These are phyloP conservation scores for Lachnellula suecica DNA, from an alignment of 2,329 filamentous ascomycete genomes.

Conservation along the genomic window DNA sequence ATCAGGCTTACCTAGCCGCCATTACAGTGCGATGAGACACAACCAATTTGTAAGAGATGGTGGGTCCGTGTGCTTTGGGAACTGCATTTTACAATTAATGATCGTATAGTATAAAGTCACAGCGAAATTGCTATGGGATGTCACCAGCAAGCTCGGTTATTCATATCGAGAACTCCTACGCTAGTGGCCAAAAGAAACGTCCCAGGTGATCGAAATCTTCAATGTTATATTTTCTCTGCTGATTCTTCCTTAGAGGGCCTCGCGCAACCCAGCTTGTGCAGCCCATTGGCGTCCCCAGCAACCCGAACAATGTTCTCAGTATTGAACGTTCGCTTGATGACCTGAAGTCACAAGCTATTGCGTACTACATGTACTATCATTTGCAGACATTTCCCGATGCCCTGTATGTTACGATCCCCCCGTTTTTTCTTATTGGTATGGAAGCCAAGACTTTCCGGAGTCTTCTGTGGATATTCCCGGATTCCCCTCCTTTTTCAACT, in stretches of 20 bases:
- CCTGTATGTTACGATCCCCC: too few relatives aligned
- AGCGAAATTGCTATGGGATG: conserved; percentile 22
- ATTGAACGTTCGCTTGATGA: conserved; percentile 21
- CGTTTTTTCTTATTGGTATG: too few relatives aligned
- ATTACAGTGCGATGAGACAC: conserved; percentile 25
- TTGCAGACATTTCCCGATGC: conserved; percentile 18
- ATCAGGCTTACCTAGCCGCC: not conserved
- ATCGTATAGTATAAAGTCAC: conserved; percentile 24
- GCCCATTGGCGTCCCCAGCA: conserved; percentile 8
- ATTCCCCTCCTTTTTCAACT: too few relatives aligned
- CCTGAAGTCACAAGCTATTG: conserved; percentile 26
- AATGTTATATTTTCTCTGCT: too few relatives aligned
- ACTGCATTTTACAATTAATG: too few relatives aligned
- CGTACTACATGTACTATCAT: conserved; percentile 29
- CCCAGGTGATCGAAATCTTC: too few relatives aligned
- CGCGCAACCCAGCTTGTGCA: conserved; percentile 19
- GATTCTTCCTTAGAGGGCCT: too few relatives aligned
- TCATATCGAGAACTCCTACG: conserved; percentile 31
- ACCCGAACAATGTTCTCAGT: not conserved
- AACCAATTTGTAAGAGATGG: conserved; percentile 27
- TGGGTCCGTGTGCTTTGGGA: too few relatives aligned
- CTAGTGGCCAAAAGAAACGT: conserved; percentile 31
- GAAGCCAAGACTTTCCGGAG: too few relatives aligned
- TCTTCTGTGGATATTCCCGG: too few relatives aligned
- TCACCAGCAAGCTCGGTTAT: conserved; percentile 9